Base-by-base conservation (phyloP, 1,139 yeast genomes). In the Lodderomyces parapsilosis region DNA sequence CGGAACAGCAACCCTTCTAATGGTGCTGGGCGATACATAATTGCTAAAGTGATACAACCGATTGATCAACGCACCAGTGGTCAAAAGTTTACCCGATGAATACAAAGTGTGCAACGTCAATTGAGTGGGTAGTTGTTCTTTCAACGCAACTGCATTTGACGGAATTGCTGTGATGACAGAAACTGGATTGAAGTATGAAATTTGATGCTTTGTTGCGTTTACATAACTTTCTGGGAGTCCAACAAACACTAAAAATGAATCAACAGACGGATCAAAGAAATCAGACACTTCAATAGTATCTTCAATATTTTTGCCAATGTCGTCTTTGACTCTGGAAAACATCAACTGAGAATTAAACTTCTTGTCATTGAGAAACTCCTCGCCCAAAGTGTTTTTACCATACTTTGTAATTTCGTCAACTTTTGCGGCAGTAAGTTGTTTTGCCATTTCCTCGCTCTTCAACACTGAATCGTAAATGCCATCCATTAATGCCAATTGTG, bases 291-390 rank as follows among this genome's bases (percentile, higher is more conserved):
- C 79, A 38, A 91, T 74, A 30, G 78, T 75, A 30, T 81, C 78
- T 48, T 76, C 71, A 38, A 91, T 67, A 40, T 78, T 72, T 51
- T 84, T 80, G 32, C 80, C 76, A 34, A 83, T 65, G 5, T 76
- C 62, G 55, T 93, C 96, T 38, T 76, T 78, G 44, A 76, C 75
- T 53, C 91, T 80, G 2, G 89, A 78, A 54, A 90, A 93, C 99
- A 93, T 93, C 40, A 86, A 75, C 20, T 81, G 85, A 13, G 87
- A 78, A 45, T 86, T 80, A 66, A 93, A 91, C 9, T 76, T 77
- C 49, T 85, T 84, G 48, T 81, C 83, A 39, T 67, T 75, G 65
- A 81, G 68, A 47, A 76, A 78, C 31, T 81, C 86, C 31, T 81
- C 86, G 30, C 79, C 80, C 4, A 83, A 82, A 49, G 84, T 60